phyloP scores from a whole-genome alignment of 2,329 filamentous ascomycete species.

The Fusarium anguioides region DNA sequence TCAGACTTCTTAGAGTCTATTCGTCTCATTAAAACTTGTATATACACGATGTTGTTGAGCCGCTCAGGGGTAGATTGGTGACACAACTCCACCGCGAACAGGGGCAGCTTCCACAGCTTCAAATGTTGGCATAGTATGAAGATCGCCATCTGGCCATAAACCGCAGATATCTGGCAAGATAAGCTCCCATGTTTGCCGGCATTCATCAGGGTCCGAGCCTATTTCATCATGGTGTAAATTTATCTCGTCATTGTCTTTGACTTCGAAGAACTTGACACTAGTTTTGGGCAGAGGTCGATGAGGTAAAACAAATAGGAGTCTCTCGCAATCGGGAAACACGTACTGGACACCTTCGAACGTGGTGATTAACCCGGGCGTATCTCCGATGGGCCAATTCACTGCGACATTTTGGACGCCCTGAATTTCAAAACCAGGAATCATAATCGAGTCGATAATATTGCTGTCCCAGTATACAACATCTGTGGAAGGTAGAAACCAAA shows the following conservation, averaged over 20 bases:
- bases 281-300: neutral
- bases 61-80: no score
- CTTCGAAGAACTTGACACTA: neutral
- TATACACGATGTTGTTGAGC: no score
- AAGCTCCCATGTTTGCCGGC: neutral
- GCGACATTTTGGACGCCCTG: neutral
- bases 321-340: neutral
- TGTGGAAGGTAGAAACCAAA: neutral
- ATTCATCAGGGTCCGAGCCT: no score
- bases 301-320: neutral
- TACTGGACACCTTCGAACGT: neutral
- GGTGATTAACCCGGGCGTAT: no score
- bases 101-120: neutral
- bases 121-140: accelerated
- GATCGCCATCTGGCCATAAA: neutral
- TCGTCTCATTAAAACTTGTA: no score
- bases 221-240: neutral
- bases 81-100: neutral
- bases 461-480: conserved; percentile 12
- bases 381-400: neutral
- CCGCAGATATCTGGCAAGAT: neutral
- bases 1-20: no score
- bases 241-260: accelerated
- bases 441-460: no score
- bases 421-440: neutral